These are phyloP conservation scores for Jamesozyma gamospora DNA, from an alignment of 805 yeast species.

Conservation along the genomic window DNA sequence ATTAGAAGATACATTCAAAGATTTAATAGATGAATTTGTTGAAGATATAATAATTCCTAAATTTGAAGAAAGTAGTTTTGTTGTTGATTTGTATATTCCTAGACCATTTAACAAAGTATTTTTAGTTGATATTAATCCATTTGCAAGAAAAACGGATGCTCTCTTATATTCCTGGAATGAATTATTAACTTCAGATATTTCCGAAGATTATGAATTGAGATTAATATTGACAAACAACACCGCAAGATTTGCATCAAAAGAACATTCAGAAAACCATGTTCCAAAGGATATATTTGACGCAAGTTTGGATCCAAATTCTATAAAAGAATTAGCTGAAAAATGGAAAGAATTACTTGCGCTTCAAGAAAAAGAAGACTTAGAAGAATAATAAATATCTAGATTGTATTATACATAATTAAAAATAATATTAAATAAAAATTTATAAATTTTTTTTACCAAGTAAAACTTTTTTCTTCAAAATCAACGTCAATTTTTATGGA, in stretches of 20 bases:
- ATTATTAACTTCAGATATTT: conserved; percentile 28
- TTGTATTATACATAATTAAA: not conserved
- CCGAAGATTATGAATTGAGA: conserved; percentile 42
- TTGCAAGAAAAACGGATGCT: conserved; percentile 66
- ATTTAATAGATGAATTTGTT: conserved; percentile 46
- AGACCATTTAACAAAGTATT: conserved; percentile 56
- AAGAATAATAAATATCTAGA: not conserved
- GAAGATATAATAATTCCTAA: conserved; percentile 36
- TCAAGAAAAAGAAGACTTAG: conserved; percentile 18
- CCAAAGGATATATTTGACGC: conserved; percentile 90
- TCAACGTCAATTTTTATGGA: conserved; percentile 23
- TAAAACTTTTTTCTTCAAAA: conserved; percentile 28
- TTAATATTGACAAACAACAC: conserved; percentile 59
- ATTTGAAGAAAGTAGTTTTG: conserved; percentile 48
- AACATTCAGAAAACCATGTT: conserved; percentile 82
- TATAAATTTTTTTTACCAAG: conserved; percentile 14
- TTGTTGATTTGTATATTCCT: conserved; percentile 77
- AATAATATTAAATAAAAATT: not conserved
- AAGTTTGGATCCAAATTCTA: conserved; percentile 52
- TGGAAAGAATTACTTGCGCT: conserved; percentile 39
- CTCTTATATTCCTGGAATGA: conserved; percentile 81
- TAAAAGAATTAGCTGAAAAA: conserved; percentile 56
- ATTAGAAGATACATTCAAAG: conserved; percentile 38
- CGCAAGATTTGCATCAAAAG: conserved; percentile 69
- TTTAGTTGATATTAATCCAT: conserved; percentile 83